Conservation (phyloP, 2,329 filamentous ascomycete species). For the Onygena corvina region DNA sequence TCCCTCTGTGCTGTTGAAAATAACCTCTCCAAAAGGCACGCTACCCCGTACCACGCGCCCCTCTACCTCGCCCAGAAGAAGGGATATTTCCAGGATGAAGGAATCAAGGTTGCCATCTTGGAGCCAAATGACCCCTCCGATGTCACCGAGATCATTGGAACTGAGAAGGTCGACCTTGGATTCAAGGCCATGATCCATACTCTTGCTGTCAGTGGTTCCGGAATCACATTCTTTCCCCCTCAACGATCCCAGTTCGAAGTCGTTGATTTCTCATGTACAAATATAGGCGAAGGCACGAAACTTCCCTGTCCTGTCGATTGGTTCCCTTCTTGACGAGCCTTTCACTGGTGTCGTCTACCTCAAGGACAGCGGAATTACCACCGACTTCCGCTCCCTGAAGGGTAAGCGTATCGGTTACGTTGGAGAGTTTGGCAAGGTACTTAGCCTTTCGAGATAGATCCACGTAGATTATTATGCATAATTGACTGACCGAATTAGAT, state of each 20-base stretch:
- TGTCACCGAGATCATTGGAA: slow-evolving; percentile 70
- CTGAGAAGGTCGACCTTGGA: slow-evolving; percentile 62
- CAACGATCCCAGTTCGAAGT: not conserved
- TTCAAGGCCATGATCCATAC: slow-evolving; percentile 82
- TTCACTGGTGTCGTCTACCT: slow-evolving; percentile 71
- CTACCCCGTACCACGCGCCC: slow-evolving; percentile 68
- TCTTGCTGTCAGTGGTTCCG: slow-evolving; percentile 45
- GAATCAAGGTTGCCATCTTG: slow-evolving; percentile 63
- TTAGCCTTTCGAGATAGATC: not conserved
- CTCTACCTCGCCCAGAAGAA: slow-evolving; percentile 65
- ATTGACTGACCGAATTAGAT: slow-evolving; percentile 38
- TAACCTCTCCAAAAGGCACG: slow-evolving; percentile 49
- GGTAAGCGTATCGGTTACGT: slow-evolving; percentile 70
- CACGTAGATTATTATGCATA: not conserved
- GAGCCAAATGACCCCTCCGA: slow-evolving; percentile 71
- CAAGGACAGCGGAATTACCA: slow-evolving; percentile 60
- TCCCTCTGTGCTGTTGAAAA: slow-evolving; percentile 2
- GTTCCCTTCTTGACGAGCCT: slow-evolving; percentile 64
- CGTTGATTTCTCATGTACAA: not conserved
- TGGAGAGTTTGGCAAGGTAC: slow-evolving; percentile 60
- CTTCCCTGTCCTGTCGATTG: slow-evolving; percentile 61
- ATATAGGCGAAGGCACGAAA: slow-evolving; percentile 57
- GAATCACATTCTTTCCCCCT: not conserved
- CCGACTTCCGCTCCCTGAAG: slow-evolving; percentile 62
- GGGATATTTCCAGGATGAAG: slow-evolving; percentile 62